Conservation (phyloP, 495 filamentous ascomycete genomes). For the Talaromyces proteolyticus region DNA sequence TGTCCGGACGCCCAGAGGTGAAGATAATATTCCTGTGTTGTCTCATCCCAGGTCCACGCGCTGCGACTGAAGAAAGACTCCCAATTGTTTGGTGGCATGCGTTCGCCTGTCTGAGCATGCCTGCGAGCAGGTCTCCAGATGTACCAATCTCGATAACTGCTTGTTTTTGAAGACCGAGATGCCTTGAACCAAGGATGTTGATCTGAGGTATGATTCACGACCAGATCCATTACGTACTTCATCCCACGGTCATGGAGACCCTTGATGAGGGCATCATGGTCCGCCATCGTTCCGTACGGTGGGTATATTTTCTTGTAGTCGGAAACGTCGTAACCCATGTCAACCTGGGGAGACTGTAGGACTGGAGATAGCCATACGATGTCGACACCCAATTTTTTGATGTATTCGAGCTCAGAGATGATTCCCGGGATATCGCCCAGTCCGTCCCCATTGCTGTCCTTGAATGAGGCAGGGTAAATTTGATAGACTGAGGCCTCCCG, state of each 20-base stretch:
- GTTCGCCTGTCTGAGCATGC: constrained; percentile 50
- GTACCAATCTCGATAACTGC: constrained; percentile 64
- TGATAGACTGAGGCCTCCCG: constrained; percentile 59
- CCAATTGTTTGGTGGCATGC: constrained; percentile 74
- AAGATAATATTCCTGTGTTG: constrained; percentile 63
- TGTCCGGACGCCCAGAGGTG: constrained; percentile 60
- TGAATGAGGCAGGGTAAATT: constrained; percentile 62
- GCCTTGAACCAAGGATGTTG: constrained; percentile 72
- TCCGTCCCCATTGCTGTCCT: constrained; percentile 62
- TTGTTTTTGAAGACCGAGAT: constrained; percentile 52
- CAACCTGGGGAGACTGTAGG: constrained; percentile 59
- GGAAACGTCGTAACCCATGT: constrained; percentile 60
- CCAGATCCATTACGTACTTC: constrained; percentile 68
- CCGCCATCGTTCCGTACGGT: constrained; percentile 54
- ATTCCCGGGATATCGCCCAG: constrained; percentile 64
- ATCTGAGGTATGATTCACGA: constrained; percentile 74
- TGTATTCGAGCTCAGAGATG: constrained; percentile 60
- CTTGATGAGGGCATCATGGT: constrained; percentile 58
- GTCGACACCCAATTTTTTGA: constrained; percentile 56
- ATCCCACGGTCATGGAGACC: constrained; percentile 52
- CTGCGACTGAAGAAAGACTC: constrained; percentile 50
- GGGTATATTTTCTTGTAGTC: constrained; percentile 60
- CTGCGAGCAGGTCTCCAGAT: constrained; percentile 61
- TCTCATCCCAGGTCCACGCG: constrained; percentile 62
- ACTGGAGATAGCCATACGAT: constrained; percentile 65